phyloP scores from a whole-genome alignment of 2,329 filamentous ascomycete genomes.

The Colletotrichum limetticola region DNA sequence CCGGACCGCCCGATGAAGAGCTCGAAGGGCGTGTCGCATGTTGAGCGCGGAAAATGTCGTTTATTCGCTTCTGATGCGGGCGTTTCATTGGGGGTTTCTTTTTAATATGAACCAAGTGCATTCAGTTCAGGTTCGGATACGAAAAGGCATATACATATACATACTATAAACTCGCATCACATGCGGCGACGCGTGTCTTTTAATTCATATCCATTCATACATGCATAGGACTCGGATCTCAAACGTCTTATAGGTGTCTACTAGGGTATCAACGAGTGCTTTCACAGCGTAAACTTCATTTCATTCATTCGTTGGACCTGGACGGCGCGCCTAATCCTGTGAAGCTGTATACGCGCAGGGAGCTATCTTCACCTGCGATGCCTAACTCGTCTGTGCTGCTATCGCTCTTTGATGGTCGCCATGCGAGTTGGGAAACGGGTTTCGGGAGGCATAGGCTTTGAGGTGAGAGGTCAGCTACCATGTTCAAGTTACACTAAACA shows the following conservation, averaged over 20 bases:
- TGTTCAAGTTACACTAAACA: background rate
- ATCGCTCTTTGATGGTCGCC: constrained; percentile 63
- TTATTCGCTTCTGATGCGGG: constrained; percentile 4
- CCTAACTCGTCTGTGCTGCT: constrained; percentile 50
- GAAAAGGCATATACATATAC: constrained; percentile 4
- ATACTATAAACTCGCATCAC: constrained; percentile 6
- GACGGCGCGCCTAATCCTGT: background rate
- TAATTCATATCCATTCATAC: constrained; percentile 35
- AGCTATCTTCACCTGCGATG: constrained; percentile 70
- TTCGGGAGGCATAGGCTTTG: constrained; percentile 68
- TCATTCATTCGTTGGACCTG: constrained; percentile 12
- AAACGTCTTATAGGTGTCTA: background rate
- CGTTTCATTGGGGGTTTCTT: background rate
- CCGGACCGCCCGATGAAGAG: constrained; percentile 29
- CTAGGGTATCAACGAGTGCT: background rate
- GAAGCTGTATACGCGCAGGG: constrained; percentile 66
- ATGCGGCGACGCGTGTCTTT: constrained; percentile 22
- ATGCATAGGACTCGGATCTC: constrained; percentile 19
- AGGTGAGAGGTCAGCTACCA: constrained; percentile 32
- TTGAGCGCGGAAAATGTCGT: background rate
- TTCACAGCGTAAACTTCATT: background rate
- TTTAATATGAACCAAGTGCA: constrained; percentile 15
- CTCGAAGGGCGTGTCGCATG: constrained; percentile 27
- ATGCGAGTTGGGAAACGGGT: constrained; percentile 74
- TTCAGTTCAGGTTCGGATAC: constrained; percentile 31